phyloP scores from a whole-genome alignment of 495 filamentous ascomycete genomes.

The Hypomontagnella submonticulosa region DNA sequence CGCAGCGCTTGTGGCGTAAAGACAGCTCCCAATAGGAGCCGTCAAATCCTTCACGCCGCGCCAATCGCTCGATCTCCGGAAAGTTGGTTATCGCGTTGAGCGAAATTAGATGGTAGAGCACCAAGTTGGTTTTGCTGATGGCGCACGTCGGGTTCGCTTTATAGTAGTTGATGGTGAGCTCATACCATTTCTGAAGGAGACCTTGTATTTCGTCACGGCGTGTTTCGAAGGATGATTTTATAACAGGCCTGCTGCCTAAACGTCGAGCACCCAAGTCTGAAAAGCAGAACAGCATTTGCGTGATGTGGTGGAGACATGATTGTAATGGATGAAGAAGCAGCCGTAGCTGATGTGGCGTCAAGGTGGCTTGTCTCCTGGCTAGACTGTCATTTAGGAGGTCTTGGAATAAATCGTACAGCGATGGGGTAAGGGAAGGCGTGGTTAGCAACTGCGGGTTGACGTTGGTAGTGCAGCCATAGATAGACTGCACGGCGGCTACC shows the following conservation, averaged over 20 bases:
- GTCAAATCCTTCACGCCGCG: conserved; percentile 62
- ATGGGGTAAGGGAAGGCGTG: conserved; percentile 58
- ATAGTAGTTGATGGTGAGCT: conserved; percentile 55
- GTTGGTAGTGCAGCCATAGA: conserved; percentile 54
- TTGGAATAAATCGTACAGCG: conserved; percentile 67
- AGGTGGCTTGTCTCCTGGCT: conserved; percentile 40
- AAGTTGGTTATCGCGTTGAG: conserved; percentile 70
- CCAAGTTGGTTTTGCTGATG: conserved; percentile 63
- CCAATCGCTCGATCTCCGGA: conserved; percentile 67
- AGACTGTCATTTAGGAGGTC: conserved; percentile 62
- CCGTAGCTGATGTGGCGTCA: conserved; percentile 61
- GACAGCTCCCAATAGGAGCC: conserved; percentile 60
- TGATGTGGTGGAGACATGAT: conserved; percentile 59
- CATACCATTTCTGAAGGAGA: conserved; percentile 68
- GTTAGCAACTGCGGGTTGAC: conserved; percentile 51
- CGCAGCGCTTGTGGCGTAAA: conserved; percentile 61
- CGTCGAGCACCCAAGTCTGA: conserved; percentile 51
- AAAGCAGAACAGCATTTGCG: conserved; percentile 61
- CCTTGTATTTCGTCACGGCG: conserved; percentile 65
- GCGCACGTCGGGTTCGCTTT: conserved; percentile 52
- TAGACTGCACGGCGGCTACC: conserved; percentile 60
- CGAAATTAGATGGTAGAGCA: conserved; percentile 71
- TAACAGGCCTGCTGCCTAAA: conserved; percentile 51
- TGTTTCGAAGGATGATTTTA: conserved; percentile 61
- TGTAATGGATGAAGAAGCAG: conserved; percentile 66